Base-by-base conservation (phyloP, 768 basidiomycete species). In the Cyathus striatus region DNA sequence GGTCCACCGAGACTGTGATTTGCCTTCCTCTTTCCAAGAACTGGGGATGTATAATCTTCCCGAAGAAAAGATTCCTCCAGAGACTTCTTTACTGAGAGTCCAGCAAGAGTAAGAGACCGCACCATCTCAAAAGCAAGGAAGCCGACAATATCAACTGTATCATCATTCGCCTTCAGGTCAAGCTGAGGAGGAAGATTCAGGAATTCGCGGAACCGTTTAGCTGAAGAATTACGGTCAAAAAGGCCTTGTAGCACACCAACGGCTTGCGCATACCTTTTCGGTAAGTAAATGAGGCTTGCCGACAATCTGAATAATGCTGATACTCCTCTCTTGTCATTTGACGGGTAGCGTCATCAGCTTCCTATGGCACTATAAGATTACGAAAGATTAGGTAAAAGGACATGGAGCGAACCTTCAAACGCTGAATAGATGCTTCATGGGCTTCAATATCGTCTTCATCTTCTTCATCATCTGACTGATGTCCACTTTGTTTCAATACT, bases 111-210 rank as follows among this genome's bases (percentile, higher is more conserved):
- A 38, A 98, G 76, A 2, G 90, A 89, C 40, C 93, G 84, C 23
- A 97, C 93, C 84, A 95, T 93, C 62, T 98, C 94, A 63, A 95
- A 98, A 0, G 91, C 87, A 34, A 98, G 80, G 67, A 97, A 98
- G 20, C 94, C 94, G 53, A 97, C 90, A 46, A 96, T 94, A 57
- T 98, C 94, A 55, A 94, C 73, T 2, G 94, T 93, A 61, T 96
- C 93, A 61, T 96, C 94, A 62, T 87, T 89, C 23, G 88, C 81
- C 65, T 88, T 90, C 47, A 92, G 74, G 55, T 96, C 91, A 33
- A 95, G 78, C 47, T 89, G 84, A 0, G 85, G 55, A 3, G 92
- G 88, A 9, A 96, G 77, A 59, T 92, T 92, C 42, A 97, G 75
- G 56, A 96, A 97, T 56, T 96, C 93, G 32, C 89, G 78, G 65